Conservation (phyloP, 345 rosid genomes). For the Pelargonium nanum region DNA sequence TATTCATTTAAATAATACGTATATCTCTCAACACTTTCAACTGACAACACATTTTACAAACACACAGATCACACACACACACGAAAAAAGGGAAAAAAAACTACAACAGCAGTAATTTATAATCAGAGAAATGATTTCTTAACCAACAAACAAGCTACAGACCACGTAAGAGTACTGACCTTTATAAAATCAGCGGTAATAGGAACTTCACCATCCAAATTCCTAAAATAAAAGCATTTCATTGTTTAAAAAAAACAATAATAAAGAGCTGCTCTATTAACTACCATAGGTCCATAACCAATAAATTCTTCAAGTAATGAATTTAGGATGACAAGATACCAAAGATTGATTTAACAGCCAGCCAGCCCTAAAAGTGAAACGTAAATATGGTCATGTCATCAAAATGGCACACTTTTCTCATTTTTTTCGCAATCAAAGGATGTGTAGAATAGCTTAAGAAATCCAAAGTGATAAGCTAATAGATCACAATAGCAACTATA, state of each 20-base stretch:
- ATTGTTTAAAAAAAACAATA: background rate
- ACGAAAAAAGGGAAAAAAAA: no score
- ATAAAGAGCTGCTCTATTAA: background rate
- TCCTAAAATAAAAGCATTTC: conserved; percentile 34
- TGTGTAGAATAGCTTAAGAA: no score
- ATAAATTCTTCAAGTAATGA: background rate
- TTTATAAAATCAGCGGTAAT: conserved; percentile 41
- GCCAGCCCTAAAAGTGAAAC: background rate
- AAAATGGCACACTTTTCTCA: background rate
- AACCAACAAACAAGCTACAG: background rate
- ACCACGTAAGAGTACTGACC: conserved; percentile 29
- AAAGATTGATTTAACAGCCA: background rate
- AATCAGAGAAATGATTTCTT: background rate
- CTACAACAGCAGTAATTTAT: background rate
- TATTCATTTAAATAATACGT: no score
- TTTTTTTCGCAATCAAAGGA: background rate
- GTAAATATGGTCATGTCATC: background rate
- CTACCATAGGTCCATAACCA: background rate
- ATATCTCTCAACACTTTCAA: no score
- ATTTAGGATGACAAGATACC: background rate
- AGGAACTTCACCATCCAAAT: conserved; percentile 30
- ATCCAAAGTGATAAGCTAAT: no score
- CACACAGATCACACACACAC: background rate
- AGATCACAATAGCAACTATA: no score
- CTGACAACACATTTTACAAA: background rate